These are phyloP conservation scores for Allium sativum DNA, from an alignment of 106 monocot species.

Conservation along the genomic window DNA sequence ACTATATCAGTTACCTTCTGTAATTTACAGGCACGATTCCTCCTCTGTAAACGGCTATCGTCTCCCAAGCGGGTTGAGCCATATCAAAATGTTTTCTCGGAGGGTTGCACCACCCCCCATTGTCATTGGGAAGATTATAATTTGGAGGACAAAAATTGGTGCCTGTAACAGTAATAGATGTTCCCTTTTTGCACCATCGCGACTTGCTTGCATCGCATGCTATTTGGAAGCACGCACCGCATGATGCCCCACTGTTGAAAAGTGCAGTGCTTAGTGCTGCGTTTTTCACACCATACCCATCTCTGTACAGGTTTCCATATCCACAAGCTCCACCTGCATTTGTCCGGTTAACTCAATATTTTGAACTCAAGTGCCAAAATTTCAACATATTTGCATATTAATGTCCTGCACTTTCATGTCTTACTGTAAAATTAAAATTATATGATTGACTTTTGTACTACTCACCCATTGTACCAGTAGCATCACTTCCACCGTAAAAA, in stretches of 20 bases:
- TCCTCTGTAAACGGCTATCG: constrained; percentile 25
- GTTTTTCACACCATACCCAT: constrained; percentile 41
- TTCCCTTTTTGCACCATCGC: constrained; percentile 37
- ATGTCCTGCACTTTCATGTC: too few species aligned
- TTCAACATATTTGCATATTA: not conserved
- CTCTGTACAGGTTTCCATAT: constrained; percentile 33
- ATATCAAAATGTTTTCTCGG: constrained; percentile 53
- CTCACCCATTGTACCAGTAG: constrained; percentile 49
- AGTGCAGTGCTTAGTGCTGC: constrained; percentile 76
- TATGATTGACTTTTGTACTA: too few species aligned
- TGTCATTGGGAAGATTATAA: constrained; percentile 38
- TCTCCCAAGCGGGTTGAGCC: constrained; percentile 69
- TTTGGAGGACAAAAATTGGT: constrained; percentile 73
- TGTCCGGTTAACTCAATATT: not conserved
- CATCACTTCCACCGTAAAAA: constrained; percentile 44
- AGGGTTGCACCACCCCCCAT: constrained; percentile 66
- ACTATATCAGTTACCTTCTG: constrained; percentile 22
- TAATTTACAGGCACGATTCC: constrained; percentile 61
- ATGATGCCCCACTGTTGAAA: constrained; percentile 48
- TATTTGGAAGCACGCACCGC: constrained; percentile 42
- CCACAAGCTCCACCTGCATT: constrained; percentile 50
- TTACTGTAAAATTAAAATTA: too few species aligned
- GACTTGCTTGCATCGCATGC: constrained; percentile 15
- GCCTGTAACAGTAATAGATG: constrained; percentile 34
- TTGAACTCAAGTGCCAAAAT: not conserved